Base-by-base conservation (phyloP, 805 yeast genomes). In the Teunomyces barrocoloradensis region DNA sequence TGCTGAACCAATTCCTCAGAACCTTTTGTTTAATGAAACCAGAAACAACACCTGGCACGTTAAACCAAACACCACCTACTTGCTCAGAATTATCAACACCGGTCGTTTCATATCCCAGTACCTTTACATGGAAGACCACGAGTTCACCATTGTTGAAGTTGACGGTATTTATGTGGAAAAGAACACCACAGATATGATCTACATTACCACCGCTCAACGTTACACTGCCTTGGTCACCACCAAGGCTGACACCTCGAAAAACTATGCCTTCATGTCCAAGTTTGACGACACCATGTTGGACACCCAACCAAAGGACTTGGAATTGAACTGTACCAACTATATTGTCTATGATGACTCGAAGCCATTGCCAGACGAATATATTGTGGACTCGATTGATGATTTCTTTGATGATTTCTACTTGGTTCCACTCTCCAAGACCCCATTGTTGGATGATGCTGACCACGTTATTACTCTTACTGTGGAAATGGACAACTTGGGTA, bases 1-100 rank as follows among this genome's bases (percentile, higher is more conserved):
- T 61, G 97, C 98, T 38, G 99, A 94, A 72, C 99, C 99, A 44
- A 84, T 94, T 56, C 99, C 99, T 6, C 86, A 87, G 55, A 74
- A 78, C 63, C 68, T 87, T 56, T 77, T 94, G 58, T 74, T 90
- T 66, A 92, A 92, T 71, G 89, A 90, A 63, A 84, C 96, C 10
- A 79, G 75, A 60, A 85, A 87, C 67, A 73, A 79, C 60, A 80
- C 91, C n/a, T 82, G 89, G 86, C 54, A 69, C 6, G 95, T 92
- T 47, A 62, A 87, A 71, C 96, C 98, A 6, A 82, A 82, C 69
- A 89, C 82, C 33, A 91, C 97, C 13, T 94, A 94, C 66, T 71
- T 87, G 56, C 56, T 94, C 53, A 81, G 96, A 64, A 68, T 94
- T 47, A 78, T 87, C 59, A 94, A 92, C 70, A 77, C 82, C 54